Base-by-base conservation (phyloP, 2,329 filamentous ascomycete species). In the Pseudogymnoascus sp. region DNA sequence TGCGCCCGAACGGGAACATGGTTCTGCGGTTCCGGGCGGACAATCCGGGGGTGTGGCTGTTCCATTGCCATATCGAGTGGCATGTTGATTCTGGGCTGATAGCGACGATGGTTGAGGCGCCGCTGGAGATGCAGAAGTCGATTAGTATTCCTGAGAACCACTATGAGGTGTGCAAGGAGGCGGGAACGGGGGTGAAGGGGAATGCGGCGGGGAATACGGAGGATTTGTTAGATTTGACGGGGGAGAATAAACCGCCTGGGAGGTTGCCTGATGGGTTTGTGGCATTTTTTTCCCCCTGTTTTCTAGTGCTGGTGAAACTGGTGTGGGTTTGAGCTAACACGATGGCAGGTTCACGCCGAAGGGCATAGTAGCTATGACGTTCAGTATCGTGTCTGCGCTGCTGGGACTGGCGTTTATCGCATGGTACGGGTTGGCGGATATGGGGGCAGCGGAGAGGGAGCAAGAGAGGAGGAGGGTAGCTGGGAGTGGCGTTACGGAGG, bases 171-270 rank as follows among this genome's bases (percentile, higher is more conserved):
- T 93, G 90, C 71, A 75, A 76, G 4, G 81, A 78, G 0, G 78
- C 73, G 0, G 76, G 77, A 6, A 74, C 84, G 0, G 79, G 83
- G 0, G 82, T 77, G 0, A 70, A 71, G 2, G 91, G 91, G 3
- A 95, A 95, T 69, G 91, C 90, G 0, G 91, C 89, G 0, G 91
- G 81, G 0, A 91, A 92, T 70, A 86, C 83, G 0, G 73, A 75
- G 0, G 75, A 93, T 68, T 76, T 84, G 8, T 75, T 90, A 0
- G 83, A 95, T 66, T 76, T 91, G 1, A 75, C 73, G 0, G 87
- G 87, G 9, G 78, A 88, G 72, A 87, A 86, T 63, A 75, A 71
- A 36, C 78, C 81, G 1, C 82, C 84, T 0, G 74, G 74, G 0
- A 79, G 77, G 47, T 71, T 93, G 15, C 89, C 89, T 0, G 79